Base-by-base conservation (phyloP, 225 moss, liverwort and hornwort genomes). In the Straminergon stramineum region DNA sequence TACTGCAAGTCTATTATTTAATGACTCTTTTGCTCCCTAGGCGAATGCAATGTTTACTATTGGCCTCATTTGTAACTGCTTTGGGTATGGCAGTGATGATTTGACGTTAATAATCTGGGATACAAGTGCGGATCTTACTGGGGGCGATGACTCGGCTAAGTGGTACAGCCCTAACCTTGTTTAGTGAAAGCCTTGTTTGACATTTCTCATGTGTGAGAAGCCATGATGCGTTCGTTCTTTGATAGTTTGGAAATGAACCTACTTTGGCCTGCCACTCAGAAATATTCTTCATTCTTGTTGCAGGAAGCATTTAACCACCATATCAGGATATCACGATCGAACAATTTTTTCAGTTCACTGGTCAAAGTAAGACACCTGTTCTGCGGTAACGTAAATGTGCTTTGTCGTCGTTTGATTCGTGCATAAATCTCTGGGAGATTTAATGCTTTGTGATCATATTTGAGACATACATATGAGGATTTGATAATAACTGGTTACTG, bases 311-410 rank as follows among this genome's bases (percentile, higher is more conserved):
- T 88, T 97, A 65, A 92, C 93, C 65, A 97, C 97, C 48, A 93
- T 99, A 53, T 96, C 97, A 34, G 99, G 99, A 71, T 99, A 97
- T 53, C 99, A 99, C 87, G 96, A 96, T 88, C 95, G 99, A 48
- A 99, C 99, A 64, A 93, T 97, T 32, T 99, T 96, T 90, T 99
- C 99, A 61, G 97, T 96, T 51, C 89, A 97, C 91, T 99, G 97
- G 96, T 97, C 97, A 67, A 96, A 94, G 98, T 97, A 78, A 91
- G 86, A 73, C 75, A 63, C n/a, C 77, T 60, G 15, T 63, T 87
- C 52, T 83, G 41, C 52, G 13, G 65, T 18, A 30, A 66, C 15
- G 55, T 67, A 26, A 41, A n/a, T 83, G 28, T 85, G 52, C 62
- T 63, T 87, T 80, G 24, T 48, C 52, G 23, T 86, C 51, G n/a